Evolutionary conservation across 805 yeast genomes (phyloP), one percentile per base, ranked within the genome.

Genomic region (Deakozyma indianensis): DNA sequence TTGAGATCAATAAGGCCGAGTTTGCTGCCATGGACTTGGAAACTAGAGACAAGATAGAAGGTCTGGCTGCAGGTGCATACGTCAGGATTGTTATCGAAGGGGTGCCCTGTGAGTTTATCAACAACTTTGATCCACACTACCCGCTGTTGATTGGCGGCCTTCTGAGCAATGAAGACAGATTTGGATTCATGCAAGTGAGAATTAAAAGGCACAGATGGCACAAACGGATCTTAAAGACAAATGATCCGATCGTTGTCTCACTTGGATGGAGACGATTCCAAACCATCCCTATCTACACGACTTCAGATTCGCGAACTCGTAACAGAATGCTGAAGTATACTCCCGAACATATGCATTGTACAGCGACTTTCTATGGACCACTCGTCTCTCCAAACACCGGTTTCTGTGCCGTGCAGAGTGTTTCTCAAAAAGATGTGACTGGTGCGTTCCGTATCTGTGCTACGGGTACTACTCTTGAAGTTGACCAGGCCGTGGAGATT

Each of bases 201-300:
- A 77, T 92, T 50, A 87, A 96, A 77, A 80, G 96, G 65, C 99
- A 92, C 62, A 79, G 98, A 69, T 92, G 99, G 99, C 96, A 92
- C 66, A 90, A 87, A 60, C 87, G 87, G 72, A 85, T 94, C 48
- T 70, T 92, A 56, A 92, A 92, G 64, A 77, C 96, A 7, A 94
- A 86, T 59, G 99, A 92, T 66, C 98, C 99, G 1, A 70, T 94
- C 52, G 86, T 92, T 45, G 62, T 92, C 43, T 90, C 97, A 0
- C 66, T 92, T 40, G 99, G 99, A 32, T 92, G 98, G 99, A 78
- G 99, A 68, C 74, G 99, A 63, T 94, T 92, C 68, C 99, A 92
- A 65, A 88, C 98, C 0, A 67, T 90, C 46, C 99, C 99, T 5
- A 74, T 92, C 22, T 92, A 88, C 62, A 88, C 98, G 2, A 92